These are phyloP conservation scores for Leishmania lainsoni DNA, from an alignment of 208 protist species.

Conservation along the genomic window DNA sequence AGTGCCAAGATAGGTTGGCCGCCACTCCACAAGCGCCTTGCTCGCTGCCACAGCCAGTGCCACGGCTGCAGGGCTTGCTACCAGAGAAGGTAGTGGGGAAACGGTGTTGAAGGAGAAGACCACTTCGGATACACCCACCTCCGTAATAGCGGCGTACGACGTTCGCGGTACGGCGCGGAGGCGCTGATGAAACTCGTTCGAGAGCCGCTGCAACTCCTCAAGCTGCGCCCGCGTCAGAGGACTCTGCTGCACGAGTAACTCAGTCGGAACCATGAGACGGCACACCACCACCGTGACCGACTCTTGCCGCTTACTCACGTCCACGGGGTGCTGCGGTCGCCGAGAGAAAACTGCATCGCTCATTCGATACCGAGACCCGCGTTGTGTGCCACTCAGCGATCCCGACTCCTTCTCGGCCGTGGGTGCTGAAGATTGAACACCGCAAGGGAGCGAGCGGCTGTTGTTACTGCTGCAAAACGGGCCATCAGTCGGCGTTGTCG, in stretches of 20 bases:
- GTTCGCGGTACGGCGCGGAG: conserved; percentile 15
- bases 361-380: neutral
- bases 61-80: conserved; percentile 20
- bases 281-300: conserved; percentile 35
- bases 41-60: conserved; percentile 16
- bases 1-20: conserved; percentile 1
- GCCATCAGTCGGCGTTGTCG: neutral
- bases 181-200: conserved; percentile 19
- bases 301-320: conserved; percentile 17
- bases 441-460: neutral
- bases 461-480: neutral
- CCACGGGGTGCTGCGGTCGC: conserved; percentile 14
- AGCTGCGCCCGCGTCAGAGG: conserved; percentile 11
- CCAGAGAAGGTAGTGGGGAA: conserved; percentile 20
- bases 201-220: conserved; percentile 15
- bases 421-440: neutral
- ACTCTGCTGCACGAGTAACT: neutral
- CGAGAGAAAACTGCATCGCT: conserved; percentile 8
- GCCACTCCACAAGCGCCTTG: conserved; percentile 20
- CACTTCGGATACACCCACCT: conserved; percentile 22
- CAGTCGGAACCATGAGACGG: conserved; percentile 10
- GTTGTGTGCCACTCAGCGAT: neutral
- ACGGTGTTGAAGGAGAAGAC: conserved; percentile 33
- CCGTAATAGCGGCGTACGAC: conserved; percentile 15
- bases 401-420: conserved; percentile 1